Conservation (phyloP, 2,329 filamentous ascomycete genomes). For the Fusarium nisikadoi region DNA sequence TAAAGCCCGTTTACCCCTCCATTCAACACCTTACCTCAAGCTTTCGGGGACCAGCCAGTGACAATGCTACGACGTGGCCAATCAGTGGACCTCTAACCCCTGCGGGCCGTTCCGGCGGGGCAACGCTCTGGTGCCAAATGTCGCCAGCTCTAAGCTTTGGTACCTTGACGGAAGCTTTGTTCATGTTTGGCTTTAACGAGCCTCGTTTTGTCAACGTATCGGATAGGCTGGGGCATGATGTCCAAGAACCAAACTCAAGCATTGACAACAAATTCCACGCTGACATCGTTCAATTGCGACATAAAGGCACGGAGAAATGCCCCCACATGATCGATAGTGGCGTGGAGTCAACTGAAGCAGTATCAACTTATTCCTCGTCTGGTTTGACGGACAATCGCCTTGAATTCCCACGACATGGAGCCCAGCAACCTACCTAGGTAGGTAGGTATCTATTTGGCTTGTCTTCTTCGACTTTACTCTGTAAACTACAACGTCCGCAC, state of each 20-base stretch:
- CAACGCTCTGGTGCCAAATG: slow-evolving; percentile 19
- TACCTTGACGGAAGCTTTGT: slow-evolving; percentile 3
- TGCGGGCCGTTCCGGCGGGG: slow-evolving; percentile 43
- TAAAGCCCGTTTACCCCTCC: slow-evolving; percentile 26
- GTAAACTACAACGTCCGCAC: neutral
- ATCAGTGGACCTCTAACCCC: slow-evolving; percentile 20
- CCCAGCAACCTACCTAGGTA: neutral
- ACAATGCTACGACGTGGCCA: slow-evolving; percentile 18
- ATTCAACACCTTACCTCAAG: slow-evolving; percentile 11
- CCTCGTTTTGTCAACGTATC: neutral
- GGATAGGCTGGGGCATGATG: neutral
- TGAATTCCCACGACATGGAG: slow-evolving; percentile 4
- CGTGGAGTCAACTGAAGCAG: slow-evolving; percentile 11
- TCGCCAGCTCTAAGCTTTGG: slow-evolving; percentile 1
- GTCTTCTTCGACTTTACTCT: neutral
- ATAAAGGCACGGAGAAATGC: neutral
- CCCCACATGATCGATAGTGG: slow-evolving; percentile 11
- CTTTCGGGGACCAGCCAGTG: slow-evolving; percentile 20
- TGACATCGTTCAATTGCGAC: neutral
- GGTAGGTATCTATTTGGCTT: neutral
- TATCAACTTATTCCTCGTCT: slow-evolving; percentile 5
- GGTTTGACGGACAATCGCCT: slow-evolving; percentile 14
- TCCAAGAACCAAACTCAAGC: neutral
- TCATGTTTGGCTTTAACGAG: neutral
- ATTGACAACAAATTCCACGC: neutral